Evolutionary conservation across 169 alveolate genomes (phyloP).

Genomic region (Cryptosporidium viatorum): DNA sequence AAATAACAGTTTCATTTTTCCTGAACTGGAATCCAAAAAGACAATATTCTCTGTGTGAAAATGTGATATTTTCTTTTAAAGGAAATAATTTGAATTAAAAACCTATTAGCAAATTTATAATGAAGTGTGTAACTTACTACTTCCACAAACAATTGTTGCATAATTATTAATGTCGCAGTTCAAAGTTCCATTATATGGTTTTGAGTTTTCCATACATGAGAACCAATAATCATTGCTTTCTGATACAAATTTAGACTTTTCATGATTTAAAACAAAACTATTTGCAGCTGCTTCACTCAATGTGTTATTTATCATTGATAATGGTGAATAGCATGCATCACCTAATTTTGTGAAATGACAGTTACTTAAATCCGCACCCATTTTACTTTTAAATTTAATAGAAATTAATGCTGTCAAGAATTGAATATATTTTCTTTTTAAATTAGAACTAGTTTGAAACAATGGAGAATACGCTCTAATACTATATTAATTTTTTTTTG

Average conservation of each 20-base stretch:
- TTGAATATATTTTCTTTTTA: background rate
- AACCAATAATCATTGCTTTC: background rate
- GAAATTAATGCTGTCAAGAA: background rate
- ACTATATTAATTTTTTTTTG: background rate
- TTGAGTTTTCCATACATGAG: constrained; percentile 14
- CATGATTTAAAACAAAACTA: constrained; percentile 24
- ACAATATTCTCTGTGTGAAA: constrained; percentile 13
- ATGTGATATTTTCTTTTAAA: constrained; percentile 12
- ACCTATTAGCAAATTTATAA: background rate
- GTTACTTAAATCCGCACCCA: constrained; percentile 34
- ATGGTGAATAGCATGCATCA: constrained; percentile 30
- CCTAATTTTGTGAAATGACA: constrained; percentile 5
- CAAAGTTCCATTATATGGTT: constrained; percentile 17
- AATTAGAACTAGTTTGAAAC: background rate
- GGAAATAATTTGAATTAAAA: background rate
- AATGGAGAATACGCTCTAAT: background rate
- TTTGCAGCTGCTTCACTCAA: background rate
- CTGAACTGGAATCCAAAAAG: constrained; percentile 52
- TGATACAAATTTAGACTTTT: background rate
- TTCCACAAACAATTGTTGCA: constrained; percentile 41
- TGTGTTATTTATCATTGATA: constrained; percentile 6
- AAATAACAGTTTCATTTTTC: constrained; percentile 32
- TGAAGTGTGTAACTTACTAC: constrained; percentile 14
- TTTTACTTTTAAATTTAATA: background rate
- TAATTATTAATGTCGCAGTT: background rate